Percentiles rank a stretch among this genome's conserved stretches.
phyloP scores from a whole-genome alignment of 768 basidiomycete species.

The Terana coerulea region DNA sequence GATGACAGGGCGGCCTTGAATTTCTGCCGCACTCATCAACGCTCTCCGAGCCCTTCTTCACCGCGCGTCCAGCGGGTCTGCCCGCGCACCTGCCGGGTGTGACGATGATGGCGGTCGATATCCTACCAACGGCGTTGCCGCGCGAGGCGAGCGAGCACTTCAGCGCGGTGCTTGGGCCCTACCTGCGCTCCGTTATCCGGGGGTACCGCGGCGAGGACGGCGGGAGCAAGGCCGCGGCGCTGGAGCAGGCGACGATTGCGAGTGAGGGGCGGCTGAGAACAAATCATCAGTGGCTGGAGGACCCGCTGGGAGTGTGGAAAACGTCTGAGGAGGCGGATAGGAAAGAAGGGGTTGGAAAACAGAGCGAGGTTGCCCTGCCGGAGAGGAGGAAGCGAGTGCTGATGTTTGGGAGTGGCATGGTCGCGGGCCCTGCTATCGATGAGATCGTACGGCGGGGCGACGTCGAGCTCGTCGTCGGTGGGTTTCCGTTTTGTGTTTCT shows the following conservation, averaged over 20 bases:
- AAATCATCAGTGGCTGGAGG: slow-evolving; percentile 56
- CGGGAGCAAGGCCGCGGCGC: slow-evolving; percentile 35
- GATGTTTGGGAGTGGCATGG: slow-evolving; percentile 93
- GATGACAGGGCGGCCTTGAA: slow-evolving; percentile 73
- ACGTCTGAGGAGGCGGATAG: not conserved
- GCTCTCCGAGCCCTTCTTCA: slow-evolving; percentile 71
- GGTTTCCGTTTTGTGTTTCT: not conserved
- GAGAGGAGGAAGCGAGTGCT: slow-evolving; percentile 54
- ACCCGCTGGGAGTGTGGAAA: slow-evolving; percentile 44
- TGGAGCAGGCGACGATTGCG: slow-evolving; percentile 74
- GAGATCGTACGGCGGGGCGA: slow-evolving; percentile 61
- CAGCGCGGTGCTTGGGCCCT: slow-evolving; percentile 60
- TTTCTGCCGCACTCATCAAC: slow-evolving; percentile 79
- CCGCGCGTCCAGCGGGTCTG: slow-evolving; percentile 37
- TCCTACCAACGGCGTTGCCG: slow-evolving; percentile 82
- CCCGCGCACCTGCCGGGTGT: slow-evolving; percentile 48
- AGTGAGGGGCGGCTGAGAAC: slow-evolving; percentile 48
- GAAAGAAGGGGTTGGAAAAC: not conserved
- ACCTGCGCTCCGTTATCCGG: slow-evolving; percentile 55
- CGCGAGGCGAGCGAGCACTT: slow-evolving; percentile 80
- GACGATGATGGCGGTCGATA: slow-evolving; percentile 88
- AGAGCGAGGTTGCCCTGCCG: not conserved
- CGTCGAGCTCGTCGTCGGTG: slow-evolving; percentile 74
- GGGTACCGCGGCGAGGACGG: slow-evolving; percentile 28
- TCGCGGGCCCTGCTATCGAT: slow-evolving; percentile 84